These are phyloP conservation scores for Colletotrichum graminicola DNA, from an alignment of 2,329 filamentous ascomycete genomes.

Conservation along the genomic window DNA sequence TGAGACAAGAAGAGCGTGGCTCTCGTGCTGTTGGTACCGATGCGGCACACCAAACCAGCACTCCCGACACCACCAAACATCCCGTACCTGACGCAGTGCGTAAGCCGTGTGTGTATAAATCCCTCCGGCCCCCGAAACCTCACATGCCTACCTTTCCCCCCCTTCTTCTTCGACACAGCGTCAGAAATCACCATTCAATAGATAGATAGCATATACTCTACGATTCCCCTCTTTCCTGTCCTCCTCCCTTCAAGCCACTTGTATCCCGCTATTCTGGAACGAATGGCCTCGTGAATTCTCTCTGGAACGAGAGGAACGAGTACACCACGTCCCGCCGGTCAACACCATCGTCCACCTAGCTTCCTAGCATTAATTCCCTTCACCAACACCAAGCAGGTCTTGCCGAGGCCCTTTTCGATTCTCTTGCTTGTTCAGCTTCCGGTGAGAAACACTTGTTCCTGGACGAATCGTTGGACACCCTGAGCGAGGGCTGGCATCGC, in stretches of 20 bases:
- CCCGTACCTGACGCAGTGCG: background rate
- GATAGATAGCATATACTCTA: background rate
- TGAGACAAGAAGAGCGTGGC: too few relatives aligned
- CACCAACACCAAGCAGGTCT: background rate
- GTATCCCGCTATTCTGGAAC: constrained; percentile 15
- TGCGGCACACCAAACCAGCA: background rate
- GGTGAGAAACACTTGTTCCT: constrained; percentile 14
- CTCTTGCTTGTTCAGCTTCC: background rate
- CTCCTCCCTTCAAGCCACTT: background rate
- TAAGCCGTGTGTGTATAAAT: background rate
- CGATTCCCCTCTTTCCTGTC: background rate
- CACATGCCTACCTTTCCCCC: background rate
- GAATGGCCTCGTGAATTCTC: constrained; percentile 1
- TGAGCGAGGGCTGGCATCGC: constrained; percentile 1
- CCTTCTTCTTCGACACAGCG: background rate
- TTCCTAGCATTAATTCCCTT: background rate
- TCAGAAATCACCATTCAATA: background rate
- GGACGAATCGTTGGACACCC: too few relatives aligned
- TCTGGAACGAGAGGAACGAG: constrained; percentile 5
- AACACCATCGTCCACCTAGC: background rate
- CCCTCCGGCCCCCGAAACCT: background rate
- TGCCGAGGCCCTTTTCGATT: background rate
- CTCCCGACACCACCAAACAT: background rate
- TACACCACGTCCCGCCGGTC: background rate
- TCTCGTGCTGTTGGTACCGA: background rate